These are phyloP conservation scores for Panaeolus cyanescens DNA, from an alignment of 768 basidiomycete genomes.

Conservation along the genomic window DNA sequence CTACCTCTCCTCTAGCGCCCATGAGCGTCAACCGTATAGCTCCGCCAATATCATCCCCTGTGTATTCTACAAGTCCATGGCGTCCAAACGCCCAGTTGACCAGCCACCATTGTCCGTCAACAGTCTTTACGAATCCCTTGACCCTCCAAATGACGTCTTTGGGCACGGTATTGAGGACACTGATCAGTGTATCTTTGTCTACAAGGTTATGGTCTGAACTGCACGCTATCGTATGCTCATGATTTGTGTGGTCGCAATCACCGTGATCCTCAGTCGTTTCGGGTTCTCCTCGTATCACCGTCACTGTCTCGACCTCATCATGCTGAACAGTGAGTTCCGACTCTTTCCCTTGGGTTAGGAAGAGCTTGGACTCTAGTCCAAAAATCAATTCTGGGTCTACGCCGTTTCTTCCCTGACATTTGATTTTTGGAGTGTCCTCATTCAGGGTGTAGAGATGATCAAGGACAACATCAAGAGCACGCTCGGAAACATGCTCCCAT, in stretches of 20 bases:
- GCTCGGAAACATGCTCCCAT: slow-evolving; percentile 84
- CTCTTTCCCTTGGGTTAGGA: slow-evolving; percentile 33
- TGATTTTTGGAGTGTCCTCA: slow-evolving; percentile 85
- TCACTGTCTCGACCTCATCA: slow-evolving; percentile 85
- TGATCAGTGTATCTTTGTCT: slow-evolving; percentile 38
- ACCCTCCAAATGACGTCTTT: slow-evolving; percentile 80
- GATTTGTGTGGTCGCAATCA: not conserved
- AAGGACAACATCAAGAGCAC: slow-evolving; percentile 76
- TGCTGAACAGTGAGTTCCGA: slow-evolving; percentile 44
- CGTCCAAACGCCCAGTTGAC: slow-evolving; percentile 96
- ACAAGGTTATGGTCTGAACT: slow-evolving; percentile 26
- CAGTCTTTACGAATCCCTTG: slow-evolving; percentile 80
- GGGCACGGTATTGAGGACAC: slow-evolving; percentile 52
- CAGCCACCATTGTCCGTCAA: slow-evolving; percentile 44
- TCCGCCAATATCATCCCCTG: slow-evolving; percentile 30
- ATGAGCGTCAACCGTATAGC: slow-evolving; percentile 77
- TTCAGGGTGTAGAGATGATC: slow-evolving; percentile 91
- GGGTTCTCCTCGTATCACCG: slow-evolving; percentile 51
- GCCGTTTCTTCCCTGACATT: slow-evolving; percentile 60
- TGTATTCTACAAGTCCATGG: slow-evolving; percentile 56
- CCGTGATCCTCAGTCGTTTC: slow-evolving; percentile 4
- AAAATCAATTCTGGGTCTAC: slow-evolving; percentile 83
- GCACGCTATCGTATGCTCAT: slow-evolving; percentile 4
- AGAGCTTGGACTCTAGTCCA: slow-evolving; percentile 87
- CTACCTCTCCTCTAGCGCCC: slow-evolving; percentile 87